phyloP scores from a whole-genome alignment of 2,329 filamentous ascomycete genomes.

The Colletotrichum sp. region DNA sequence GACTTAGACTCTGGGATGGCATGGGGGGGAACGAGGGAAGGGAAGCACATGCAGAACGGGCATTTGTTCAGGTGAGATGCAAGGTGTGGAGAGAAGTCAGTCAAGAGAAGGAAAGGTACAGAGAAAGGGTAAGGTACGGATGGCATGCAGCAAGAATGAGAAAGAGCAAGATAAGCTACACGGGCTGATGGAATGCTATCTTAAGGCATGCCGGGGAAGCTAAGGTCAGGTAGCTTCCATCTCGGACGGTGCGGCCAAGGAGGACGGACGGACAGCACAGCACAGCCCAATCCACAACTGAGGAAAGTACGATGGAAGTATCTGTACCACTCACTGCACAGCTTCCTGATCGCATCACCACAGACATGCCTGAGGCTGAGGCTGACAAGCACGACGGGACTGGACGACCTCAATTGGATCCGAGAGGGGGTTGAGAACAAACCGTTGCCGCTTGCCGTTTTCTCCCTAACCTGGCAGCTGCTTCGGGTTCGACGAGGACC shows the following conservation, averaged over 20 bases:
- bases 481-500: slow-evolving; percentile 11
- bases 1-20: slow-evolving; percentile 2
- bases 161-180: not conserved
- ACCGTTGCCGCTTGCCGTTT: not conserved
- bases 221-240: slow-evolving; percentile 10
- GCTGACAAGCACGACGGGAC: not conserved
- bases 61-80: not conserved
- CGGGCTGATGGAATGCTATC: not conserved
- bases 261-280: not conserved
- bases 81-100: not conserved
- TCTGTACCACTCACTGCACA: not conserved
- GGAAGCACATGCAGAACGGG: slow-evolving; percentile 11
- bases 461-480: not conserved
- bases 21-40: not conserved
- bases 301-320: not conserved
- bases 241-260: not conserved
- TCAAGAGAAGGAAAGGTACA: not conserved
- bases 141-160: not conserved
- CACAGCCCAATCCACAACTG: slow-evolving; percentile 8
- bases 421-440: not conserved
- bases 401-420: not conserved
- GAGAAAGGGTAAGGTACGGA: not conserved
- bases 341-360: not conserved
- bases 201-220: not conserved
- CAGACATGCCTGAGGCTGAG: not conserved